Base-by-base conservation (phyloP, 2,329 filamentous ascomycete species). In the Beauveria medogensis region DNA sequence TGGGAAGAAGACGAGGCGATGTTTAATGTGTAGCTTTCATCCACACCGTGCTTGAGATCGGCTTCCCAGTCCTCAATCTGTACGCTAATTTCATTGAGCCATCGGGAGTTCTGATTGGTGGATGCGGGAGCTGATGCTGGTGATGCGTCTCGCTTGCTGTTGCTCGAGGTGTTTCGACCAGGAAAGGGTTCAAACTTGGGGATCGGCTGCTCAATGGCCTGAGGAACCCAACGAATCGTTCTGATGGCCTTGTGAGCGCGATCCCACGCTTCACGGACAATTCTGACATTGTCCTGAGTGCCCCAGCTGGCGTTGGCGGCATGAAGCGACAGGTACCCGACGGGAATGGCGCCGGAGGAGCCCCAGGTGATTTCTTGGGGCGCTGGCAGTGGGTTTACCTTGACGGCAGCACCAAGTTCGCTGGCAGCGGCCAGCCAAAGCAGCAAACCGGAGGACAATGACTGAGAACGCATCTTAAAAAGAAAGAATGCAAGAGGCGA, bases 1-100 rank as follows among this genome's bases (percentile, higher is more conserved):
- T 69, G 70, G 40, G 70, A 68, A 3, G 79, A 78, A 22, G 67
- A 68, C 6, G 71, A 64, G 1, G 68, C 64, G 43, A 82, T 74
- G 20, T 76, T 71, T 22, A 83, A 65, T 0, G 75, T 80, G 67
- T 83, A 83, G n/a, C 80, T 82, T 66, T 83, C 81, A 61, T 83
- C 79, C 24, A 83, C 80, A 3, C 79, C 81, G 64, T 83, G 80
- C 66, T 82, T 75, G 34, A 84, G 71, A 62, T 79, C 74, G 4
- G 78, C 80, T 14, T 74, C 64, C 47, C 67, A 68, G 65, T 84
- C 72, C 7, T 72, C 64, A 28, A 85, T 70, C 7, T 76, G 69
- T 50, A 84, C 70, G 28, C 78, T 72, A 43, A 84, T 71, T 14
- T 70, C 70, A 5, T 65, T 74, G n/a, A 84, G 68, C 55, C 63